Percentiles rank a stretch among this genome's conserved stretches.
Conservation (phyloP, 371 early-diverging fungal genomes). For the Rhizomucor pusillus region DNA sequence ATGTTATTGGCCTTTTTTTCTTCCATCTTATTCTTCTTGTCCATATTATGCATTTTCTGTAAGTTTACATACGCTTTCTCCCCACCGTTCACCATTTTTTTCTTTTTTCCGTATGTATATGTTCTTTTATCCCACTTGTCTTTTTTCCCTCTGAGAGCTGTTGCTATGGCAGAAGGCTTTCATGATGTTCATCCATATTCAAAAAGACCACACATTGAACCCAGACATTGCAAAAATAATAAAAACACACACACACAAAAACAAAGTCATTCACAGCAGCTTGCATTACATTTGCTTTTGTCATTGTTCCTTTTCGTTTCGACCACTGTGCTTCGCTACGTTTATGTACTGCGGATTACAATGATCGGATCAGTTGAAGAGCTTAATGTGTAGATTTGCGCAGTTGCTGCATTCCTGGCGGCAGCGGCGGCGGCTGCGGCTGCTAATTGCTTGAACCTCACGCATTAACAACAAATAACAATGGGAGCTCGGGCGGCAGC, state of each 20-base stretch:
- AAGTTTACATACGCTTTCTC: constrained; percentile 12
- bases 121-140: not conserved
- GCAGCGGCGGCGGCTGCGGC: no score
- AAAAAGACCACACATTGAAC: not conserved
- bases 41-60: constrained; percentile 6
- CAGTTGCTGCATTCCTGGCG: no score
- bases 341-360: no score
- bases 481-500: no score
- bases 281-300: not conserved
- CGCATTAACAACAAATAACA: no score
- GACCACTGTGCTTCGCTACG: no score
- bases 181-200: not conserved
- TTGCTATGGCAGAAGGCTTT: not conserved
- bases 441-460: no score
- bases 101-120: no score
- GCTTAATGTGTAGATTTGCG: no score
- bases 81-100: constrained; percentile 1
- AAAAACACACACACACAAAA: no score
- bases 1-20: constrained; percentile 14
- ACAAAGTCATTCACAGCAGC: not conserved
- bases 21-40: constrained; percentile 3
- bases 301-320: not conserved
- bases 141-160: not conserved
- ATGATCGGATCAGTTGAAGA: no score
- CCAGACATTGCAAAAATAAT: no score